Base-by-base conservation (phyloP, 257 asterid species). In the Solanum neorickii region DNA sequence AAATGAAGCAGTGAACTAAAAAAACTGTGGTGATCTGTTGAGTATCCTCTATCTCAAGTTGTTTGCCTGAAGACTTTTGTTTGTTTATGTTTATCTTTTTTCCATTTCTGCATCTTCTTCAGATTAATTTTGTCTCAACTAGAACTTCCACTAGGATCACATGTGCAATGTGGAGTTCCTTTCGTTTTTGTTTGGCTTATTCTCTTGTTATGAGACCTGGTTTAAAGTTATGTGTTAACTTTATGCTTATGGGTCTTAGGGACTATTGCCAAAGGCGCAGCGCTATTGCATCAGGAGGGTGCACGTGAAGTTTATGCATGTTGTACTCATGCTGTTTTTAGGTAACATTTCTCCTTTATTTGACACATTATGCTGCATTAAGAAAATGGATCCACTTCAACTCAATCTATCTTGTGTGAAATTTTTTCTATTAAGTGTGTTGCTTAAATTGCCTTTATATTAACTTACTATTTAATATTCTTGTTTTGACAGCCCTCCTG, bases 301-400 rank as follows among this genome's bases (percentile, higher is more conserved):
- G 99, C 99, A 68, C 93, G 98, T 86, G 99, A 97, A 91, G 98
- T 97, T 75, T 97, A 97, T 90, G 99, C 99, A 27, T 97, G 98
- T 91, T 37, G 98, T 85, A 94, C 98, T 44, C 99, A 97, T 90
- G 98, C 99, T 86, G 98, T 97, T 86, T 95, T 97, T 88, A 97
- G 99, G 99, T 94, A 83, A 89, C 35, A 42, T 35, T 86, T 86
- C 41, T 65, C 84, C 47, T 29, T 72, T 49, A 47, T 5, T 46
- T 5, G 29, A 49, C 69, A 82, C 31, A 9, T 16, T 78, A 44
- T 78, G 15, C 33, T 65, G 72, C 72, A 65, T 65, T 65, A 65
- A 65, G 9, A 65, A n/a, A n/a, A 65, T 80, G 68, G 44, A 29
- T 80, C 25, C 18, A 82, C 85, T 11, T 49, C 46, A 82, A 49